Evolutionary conservation across 2,329 filamentous ascomycete genomes (phyloP).

Genomic region (Ophiocordyceps camponoti-floridani): DNA sequence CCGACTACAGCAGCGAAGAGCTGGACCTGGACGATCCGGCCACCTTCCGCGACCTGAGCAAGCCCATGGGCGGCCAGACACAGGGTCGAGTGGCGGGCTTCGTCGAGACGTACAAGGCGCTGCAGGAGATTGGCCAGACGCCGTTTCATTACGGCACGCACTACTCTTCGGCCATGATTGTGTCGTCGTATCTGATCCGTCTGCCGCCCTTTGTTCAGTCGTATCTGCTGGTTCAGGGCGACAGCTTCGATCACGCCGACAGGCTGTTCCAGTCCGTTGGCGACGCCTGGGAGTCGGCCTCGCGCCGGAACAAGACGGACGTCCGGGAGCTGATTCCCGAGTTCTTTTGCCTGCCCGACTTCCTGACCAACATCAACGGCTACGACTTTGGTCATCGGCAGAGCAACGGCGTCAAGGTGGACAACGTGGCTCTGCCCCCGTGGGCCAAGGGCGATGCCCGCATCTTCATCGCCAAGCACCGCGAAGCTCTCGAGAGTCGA

Average conservation of each 20-base stretch:
- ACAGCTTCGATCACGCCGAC: constrained; percentile 89
- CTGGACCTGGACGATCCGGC: constrained; percentile 71
- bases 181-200: constrained; percentile 87
- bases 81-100: constrained; percentile 60
- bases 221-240: constrained; percentile 86
- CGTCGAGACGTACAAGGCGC: constrained; percentile 65
- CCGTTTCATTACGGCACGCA: constrained; percentile 97
- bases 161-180: constrained; percentile 98
- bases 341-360: constrained; percentile 93
- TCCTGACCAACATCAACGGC: constrained; percentile 79
- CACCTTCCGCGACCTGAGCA: constrained; percentile 79
- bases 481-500: constrained; percentile 87
- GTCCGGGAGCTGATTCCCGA: constrained; percentile 90
- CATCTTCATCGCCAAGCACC: constrained; percentile 87
- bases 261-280: constrained; percentile 86
- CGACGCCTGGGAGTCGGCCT: constrained; percentile 81
- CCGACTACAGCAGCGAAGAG: constrained; percentile 89
- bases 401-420: constrained; percentile 60
- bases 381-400: constrained; percentile 89
- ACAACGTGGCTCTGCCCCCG: constrained; percentile 74
- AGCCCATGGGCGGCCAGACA: constrained; percentile 90
- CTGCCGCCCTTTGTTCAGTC: constrained; percentile 93
- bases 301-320: constrained; percentile 78
- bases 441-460: constrained; percentile 96
- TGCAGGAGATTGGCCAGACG: constrained; percentile 81